Base-by-base conservation (phyloP, 768 basidiomycete genomes). In the Grammothele lineata region DNA sequence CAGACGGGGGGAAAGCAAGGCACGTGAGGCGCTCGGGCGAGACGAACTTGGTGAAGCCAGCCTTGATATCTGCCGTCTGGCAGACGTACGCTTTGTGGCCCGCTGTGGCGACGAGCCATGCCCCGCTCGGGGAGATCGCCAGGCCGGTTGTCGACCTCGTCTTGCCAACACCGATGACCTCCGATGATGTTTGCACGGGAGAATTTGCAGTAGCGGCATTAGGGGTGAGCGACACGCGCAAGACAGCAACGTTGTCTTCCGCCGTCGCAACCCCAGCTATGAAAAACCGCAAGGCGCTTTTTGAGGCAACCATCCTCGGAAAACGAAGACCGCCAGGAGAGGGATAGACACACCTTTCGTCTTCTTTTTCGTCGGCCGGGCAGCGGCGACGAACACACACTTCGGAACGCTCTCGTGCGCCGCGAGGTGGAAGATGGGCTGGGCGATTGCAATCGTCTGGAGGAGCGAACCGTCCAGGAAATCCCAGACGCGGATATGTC, bases 401-500 rank as follows among this genome's bases (percentile, higher is more conserved):
- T 84, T 85, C 53, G 77, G 81, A 63, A 83, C 77, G 45, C 73
- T 70, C 53, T 81, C 76, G 58, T 92, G 89, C 0, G 78, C 80
- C 49, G 85, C 84, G 44, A 93, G 66, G 56, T 78, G 75, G 53
- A 80, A 76, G 55, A 94, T 81, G 12, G 85, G 81, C 49, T 85
- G 78, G 23, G 73, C 74, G 36, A 92, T 59, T 47, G 80, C 73
- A 52, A 96, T 77, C 2, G 84, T 88, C 50, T 83, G 80, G 49
- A 97, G 70, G 10, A 96, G 68, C 7, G 74, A 71, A 5, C 84
- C 92, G 48, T 96, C 93, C 30, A 94, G 69, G 64, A 87, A 94
- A 67, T 98, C 92, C 96, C 96, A 99, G 21, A 96, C 69, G 62
- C 88, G 80, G 52, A 98, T 66, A 27, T 74, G 76, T n/a, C 93